Conservation (phyloP, 306 rosid species). For the Medicago ruthenica region DNA sequence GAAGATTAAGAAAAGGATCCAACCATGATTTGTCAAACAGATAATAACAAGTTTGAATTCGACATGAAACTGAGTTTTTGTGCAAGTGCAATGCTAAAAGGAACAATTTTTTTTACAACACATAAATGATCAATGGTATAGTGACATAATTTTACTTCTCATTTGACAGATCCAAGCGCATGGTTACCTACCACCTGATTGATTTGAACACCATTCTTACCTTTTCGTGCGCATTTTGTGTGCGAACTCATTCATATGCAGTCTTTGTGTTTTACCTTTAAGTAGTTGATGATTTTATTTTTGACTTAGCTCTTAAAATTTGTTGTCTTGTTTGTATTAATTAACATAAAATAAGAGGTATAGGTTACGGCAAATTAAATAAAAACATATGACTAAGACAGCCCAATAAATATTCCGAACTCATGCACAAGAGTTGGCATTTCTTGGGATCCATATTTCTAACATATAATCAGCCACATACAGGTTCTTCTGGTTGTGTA, state of each 20-base stretch:
- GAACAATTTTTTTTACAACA: neutral
- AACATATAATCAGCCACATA: conserved; percentile 41
- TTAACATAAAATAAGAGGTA: neutral
- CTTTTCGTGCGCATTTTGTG: neutral
- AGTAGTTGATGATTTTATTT: neutral
- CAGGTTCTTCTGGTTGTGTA: conserved; percentile 50
- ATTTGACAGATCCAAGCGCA: neutral
- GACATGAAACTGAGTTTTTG: conserved; percentile 16
- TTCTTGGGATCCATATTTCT: conserved; percentile 39
- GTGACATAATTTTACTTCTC: neutral
- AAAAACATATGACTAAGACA: conserved; percentile 14
- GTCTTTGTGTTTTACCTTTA: conserved; percentile 7
- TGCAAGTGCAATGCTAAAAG: neutral
- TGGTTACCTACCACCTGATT: neutral
- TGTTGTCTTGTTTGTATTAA: conserved; percentile 8
- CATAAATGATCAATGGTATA: neutral
- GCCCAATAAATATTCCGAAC: neutral
- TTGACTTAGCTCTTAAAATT: conserved; percentile 14
- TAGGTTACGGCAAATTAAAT: neutral
- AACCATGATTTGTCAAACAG: conserved; percentile 3
- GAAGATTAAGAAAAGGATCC: neutral
- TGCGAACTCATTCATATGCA: neutral
- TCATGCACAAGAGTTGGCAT: conserved; percentile 39
- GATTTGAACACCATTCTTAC: neutral
- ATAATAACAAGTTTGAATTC: neutral